These are phyloP conservation scores for Santalum album DNA, from an alignment of 164 flowering plant genomes.

Conservation along the genomic window DNA sequence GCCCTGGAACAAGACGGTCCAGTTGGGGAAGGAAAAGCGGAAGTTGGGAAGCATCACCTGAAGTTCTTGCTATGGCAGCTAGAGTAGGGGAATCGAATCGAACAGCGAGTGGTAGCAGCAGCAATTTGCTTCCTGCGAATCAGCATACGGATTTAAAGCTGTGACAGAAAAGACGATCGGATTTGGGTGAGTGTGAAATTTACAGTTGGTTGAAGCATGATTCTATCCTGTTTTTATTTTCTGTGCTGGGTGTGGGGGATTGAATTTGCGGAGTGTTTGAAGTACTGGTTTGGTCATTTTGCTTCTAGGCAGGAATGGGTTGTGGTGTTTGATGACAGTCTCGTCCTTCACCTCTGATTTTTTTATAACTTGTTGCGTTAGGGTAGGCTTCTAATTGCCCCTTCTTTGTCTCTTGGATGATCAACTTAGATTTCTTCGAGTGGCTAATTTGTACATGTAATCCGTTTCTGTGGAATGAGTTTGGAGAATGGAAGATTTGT, in stretches of 20 bases:
- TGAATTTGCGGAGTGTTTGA: constrained; percentile 8
- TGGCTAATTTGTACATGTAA: too few species aligned
- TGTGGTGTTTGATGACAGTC: too few species aligned
- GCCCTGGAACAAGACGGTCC: constrained; percentile 52
- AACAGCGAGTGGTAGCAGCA: constrained; percentile 34
- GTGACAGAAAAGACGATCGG: neutral
- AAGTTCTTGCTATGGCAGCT: constrained; percentile 71
- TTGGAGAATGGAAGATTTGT: too few species aligned
- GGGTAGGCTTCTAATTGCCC: too few species aligned
- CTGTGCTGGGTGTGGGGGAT: constrained; percentile 9
- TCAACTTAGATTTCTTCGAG: too few species aligned
- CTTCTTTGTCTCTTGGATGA: too few species aligned
- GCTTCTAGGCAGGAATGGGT: constrained; percentile 10
- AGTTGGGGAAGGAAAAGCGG: constrained; percentile 94
- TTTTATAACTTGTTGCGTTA: too few species aligned
- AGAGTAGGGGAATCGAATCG: constrained; percentile 57
- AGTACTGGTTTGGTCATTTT: constrained; percentile 13
- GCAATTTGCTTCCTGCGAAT: constrained; percentile 23
- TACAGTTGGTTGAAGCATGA: constrained; percentile 4
- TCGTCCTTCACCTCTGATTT: too few species aligned
- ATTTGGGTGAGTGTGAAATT: neutral
- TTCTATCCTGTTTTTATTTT: neutral
- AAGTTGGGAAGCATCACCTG: constrained; percentile 93
- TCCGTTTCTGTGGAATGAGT: too few species aligned
- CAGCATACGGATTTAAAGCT: constrained; percentile 13